Evolutionary conservation across 2,329 filamentous ascomycete genomes (phyloP), one percentile per base, ranked within the genome.

Genomic region (Microdochium bolleyi): DNA sequence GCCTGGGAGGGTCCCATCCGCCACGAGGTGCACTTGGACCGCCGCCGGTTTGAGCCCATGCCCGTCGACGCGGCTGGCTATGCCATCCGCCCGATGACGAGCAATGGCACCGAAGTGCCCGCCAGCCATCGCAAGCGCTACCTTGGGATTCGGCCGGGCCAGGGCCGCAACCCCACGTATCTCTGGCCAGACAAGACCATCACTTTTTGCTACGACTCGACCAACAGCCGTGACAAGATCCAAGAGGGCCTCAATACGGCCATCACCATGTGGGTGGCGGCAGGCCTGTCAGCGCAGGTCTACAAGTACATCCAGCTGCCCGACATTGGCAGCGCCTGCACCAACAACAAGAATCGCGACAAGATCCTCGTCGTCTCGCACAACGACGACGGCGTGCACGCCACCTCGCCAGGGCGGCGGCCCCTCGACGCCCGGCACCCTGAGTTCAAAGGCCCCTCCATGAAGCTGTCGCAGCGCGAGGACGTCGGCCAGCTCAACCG

Each of bases 131-230:
- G n/a, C 34, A 38, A 38, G 34, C 34, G 34, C 11, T 38, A 38
- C n/a, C n/a, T 38, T 38, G 11, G 13, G 11, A 19, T 38, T 14
- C 5, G n/a, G n/a, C 34, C 34, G 34, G 34, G 34, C n/a, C 11
- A 14, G 11, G n/a, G 34, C 34, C 13, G n/a, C 11, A 19, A 38
- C n/a, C n/a, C 34, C 7, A 38, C 34, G 13, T 16, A 19, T 16
- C 41, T 51, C 34, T 60, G 58, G 58, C 58, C 57, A 8, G 51
- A 59, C 51, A 58, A 57, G 49, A 53, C 37, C 22, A 57, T 56
- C 44, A 55, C 37, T 24, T 59, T 54, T 55, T 59, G 58, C 53
- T 60, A 50, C 51, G 50, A 50, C 24, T 51, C 49, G n/a, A 25
- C 21, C 22, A 51, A 48, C 14, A 44, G 37, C 41, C 48, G 46